A percentile compares a stretch with the other conserved stretches of the same genome.
phyloP scores from a whole-genome alignment of 2,329 filamentous ascomycete species.

The Cladophialophora psammophila region DNA sequence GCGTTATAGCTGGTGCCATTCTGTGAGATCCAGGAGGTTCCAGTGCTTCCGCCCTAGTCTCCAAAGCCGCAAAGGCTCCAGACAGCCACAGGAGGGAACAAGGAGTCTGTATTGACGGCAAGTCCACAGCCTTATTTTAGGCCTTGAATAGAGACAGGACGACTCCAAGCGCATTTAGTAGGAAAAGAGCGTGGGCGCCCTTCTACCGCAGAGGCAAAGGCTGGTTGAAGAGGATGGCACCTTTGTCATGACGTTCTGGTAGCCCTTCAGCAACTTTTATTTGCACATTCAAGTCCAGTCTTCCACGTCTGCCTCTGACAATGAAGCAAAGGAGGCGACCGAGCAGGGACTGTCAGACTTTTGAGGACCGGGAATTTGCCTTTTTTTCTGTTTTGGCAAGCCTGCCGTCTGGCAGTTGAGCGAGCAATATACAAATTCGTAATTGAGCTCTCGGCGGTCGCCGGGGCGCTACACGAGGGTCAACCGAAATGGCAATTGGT shows the following conservation, averaged over 20 bases:
- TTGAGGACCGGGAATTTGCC: conserved; percentile 8
- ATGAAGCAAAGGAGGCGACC: background rate
- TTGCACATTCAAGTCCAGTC: background rate
- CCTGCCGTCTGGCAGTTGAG: conserved; percentile 4
- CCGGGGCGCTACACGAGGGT: background rate
- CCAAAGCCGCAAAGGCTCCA: conserved; percentile 2
- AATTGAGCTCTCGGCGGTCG: conserved; percentile 1
- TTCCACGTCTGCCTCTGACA: background rate
- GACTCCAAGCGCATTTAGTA: background rate
- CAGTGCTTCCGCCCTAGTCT: background rate
- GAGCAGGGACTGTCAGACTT: conserved; percentile 14
- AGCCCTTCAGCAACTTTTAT: background rate
- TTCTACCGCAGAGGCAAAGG: background rate
- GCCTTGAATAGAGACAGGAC: background rate
- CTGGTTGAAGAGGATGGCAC: background rate
- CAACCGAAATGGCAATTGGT: conserved; percentile 15
- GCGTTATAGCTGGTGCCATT: background rate
- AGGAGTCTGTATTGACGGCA: background rate
- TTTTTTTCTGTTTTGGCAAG: conserved; percentile 5
- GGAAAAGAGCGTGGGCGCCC: conserved; percentile 4
- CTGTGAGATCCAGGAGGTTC: background rate
- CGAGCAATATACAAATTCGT: conserved; percentile 11
- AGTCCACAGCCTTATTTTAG: background rate
- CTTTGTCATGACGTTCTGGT: background rate
- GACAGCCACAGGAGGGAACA: conserved; percentile 1